phyloP scores from a whole-genome alignment of 495 filamentous ascomycete species.

The Lasiosphaeria ovina region DNA sequence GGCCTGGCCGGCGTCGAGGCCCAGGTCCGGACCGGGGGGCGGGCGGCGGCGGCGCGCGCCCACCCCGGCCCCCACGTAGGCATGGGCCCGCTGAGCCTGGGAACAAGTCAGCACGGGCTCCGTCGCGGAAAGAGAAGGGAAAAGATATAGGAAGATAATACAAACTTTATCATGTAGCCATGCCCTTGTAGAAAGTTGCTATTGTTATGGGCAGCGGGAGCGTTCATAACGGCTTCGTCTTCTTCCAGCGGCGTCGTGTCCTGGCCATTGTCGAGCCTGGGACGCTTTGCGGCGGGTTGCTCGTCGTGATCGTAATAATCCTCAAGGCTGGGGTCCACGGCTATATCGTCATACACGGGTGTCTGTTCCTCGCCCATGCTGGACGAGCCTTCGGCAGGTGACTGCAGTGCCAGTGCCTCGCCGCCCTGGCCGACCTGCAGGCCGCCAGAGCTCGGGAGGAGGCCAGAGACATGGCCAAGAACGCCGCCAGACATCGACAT shows the following conservation, averaged over 20 bases:
- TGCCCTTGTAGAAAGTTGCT: constrained; percentile 34
- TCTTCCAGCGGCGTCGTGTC: constrained; percentile 28
- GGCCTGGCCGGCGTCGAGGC: no score
- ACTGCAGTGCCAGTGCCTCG: constrained; percentile 9
- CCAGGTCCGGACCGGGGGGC: no score
- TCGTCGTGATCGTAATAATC: constrained; percentile 19
- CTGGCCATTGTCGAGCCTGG: constrained; percentile 33
- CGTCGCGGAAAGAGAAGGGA: background rate
- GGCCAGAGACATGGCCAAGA: background rate
- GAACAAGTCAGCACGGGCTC: constrained; percentile 7
- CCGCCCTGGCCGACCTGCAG: constrained; percentile 6
- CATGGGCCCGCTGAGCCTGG: no score
- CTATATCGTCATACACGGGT: constrained; percentile 22
- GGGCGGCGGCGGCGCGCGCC: no score
- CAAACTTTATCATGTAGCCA: constrained; percentile 39
- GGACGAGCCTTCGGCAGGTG: constrained; percentile 4
- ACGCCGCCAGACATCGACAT: no score
- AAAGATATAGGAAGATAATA: background rate
- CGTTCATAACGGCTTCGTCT: constrained; percentile 41
- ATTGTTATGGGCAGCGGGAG: constrained; percentile 39
- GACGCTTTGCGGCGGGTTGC: constrained; percentile 38
- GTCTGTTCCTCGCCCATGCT: constrained; percentile 21
- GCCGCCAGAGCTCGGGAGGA: background rate
- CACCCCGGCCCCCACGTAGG: no score
- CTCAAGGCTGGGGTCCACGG: constrained; percentile 31